Percentiles rank a stretch among this genome's conserved stretches.
Evolutionary conservation across 2,329 filamentous ascomycete species (phyloP).

Genomic region (Claviceps sp.): DNA sequence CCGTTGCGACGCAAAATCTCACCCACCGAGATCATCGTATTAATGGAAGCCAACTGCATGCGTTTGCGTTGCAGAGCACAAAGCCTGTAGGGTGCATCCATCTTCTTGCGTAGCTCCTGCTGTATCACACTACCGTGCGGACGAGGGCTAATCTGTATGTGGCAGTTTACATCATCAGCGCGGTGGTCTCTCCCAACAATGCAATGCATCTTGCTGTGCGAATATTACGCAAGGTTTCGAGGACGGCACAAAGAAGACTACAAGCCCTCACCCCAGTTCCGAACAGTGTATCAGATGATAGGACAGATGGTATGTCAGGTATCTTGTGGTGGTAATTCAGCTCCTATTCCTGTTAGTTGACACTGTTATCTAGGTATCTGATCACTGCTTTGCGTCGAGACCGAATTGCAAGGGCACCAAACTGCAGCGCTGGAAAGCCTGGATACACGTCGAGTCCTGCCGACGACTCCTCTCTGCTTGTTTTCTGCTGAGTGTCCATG

Average conservation of each 20-base stretch:
- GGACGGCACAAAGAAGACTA: constrained; percentile 34
- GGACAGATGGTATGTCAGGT: constrained; percentile 37
- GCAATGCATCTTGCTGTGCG: constrained; percentile 41
- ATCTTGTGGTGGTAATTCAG: not conserved
- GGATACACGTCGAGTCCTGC: constrained; percentile 38
- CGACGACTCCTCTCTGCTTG: constrained; percentile 42
- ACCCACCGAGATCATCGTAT: constrained; percentile 34
- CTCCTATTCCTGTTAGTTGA: not conserved
- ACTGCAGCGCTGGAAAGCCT: constrained; percentile 33
- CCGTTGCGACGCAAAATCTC: constrained; percentile 40
- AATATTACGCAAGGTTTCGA: constrained; percentile 41
- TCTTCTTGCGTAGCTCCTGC: no score
- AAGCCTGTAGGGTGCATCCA: constrained; percentile 30
- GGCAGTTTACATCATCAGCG: constrained; percentile 23
- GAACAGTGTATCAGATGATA: constrained; percentile 39
- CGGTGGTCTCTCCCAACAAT: constrained; percentile 34
- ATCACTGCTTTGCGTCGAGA: not conserved
- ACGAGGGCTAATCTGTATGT: constrained; percentile 7
- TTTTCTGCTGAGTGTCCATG: constrained; percentile 43
- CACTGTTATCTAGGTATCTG: constrained; percentile 1
- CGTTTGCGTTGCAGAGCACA: constrained; percentile 35
- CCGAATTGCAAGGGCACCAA: constrained; percentile 4
- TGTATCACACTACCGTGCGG: not conserved
- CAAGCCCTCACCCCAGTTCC: constrained; percentile 35
- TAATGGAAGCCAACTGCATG: constrained; percentile 36